Conservation (phyloP, 495 filamentous ascomycete genomes). For the Penicillium daleae region DNA sequence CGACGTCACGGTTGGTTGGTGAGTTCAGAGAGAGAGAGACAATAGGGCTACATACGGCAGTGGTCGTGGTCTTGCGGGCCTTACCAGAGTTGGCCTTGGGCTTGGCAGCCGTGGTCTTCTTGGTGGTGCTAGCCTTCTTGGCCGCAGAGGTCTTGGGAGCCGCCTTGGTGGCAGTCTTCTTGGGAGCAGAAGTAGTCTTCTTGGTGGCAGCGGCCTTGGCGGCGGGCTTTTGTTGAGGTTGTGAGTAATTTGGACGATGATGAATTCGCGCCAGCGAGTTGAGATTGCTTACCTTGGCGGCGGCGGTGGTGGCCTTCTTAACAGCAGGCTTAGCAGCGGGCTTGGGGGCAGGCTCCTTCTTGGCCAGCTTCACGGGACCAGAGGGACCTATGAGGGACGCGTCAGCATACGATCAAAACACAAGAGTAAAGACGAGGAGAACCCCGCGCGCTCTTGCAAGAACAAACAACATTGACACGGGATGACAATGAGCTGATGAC, state of each 20-base stretch:
- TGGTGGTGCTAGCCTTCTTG: slow-evolving; percentile 52
- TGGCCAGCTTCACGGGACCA: slow-evolving; percentile 94
- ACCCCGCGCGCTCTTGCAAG: background rate
- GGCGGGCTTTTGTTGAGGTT: slow-evolving; percentile 5
- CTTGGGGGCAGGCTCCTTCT: slow-evolving; percentile 68
- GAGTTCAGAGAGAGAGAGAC: background rate
- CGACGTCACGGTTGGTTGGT: background rate
- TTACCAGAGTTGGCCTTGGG: slow-evolving; percentile 60
- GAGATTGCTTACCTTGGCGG: slow-evolving; percentile 21
- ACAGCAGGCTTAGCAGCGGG: slow-evolving; percentile 42
- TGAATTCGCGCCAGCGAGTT: background rate
- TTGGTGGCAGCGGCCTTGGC: slow-evolving; percentile 13
- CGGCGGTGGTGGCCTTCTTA: slow-evolving; percentile 12
- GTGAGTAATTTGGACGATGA: background rate
- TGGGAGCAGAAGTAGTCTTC: slow-evolving; percentile 42
- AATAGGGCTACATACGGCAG: slow-evolving; percentile 40
- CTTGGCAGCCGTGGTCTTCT: slow-evolving; percentile 33
- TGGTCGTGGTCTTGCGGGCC: slow-evolving; percentile 50
- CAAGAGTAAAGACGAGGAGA: slow-evolving; percentile 1
- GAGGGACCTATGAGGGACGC: slow-evolving; percentile 68
- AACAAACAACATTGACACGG: background rate
- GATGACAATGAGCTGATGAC: slow-evolving; percentile 7
- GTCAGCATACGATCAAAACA: slow-evolving; percentile 43
- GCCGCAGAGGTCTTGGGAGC: slow-evolving; percentile 38
- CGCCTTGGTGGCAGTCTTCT: slow-evolving; percentile 39